phyloP scores from a whole-genome alignment of 2,329 filamentous ascomycete genomes.

The Aureobasidium sp. region DNA sequence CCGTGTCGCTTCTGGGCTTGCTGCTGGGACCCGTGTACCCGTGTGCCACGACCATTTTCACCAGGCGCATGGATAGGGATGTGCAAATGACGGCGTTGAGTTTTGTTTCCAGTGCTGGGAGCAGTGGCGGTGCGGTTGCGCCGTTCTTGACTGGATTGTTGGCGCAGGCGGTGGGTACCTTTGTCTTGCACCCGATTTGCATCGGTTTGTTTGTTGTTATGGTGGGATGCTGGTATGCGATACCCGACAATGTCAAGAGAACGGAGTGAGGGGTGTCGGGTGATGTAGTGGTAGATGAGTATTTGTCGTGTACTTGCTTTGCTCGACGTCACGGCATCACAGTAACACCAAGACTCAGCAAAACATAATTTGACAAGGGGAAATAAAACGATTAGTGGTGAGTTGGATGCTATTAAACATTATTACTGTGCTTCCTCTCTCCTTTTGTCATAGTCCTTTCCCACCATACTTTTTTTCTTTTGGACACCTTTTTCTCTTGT shows the following conservation, averaged over 20 bases:
- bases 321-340: too few species aligned
- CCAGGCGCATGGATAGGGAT: slow-evolving; percentile 50
- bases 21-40: slow-evolving; percentile 75
- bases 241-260: slow-evolving; percentile 54
- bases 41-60: slow-evolving; percentile 59
- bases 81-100: slow-evolving; percentile 59
- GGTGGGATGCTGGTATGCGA: slow-evolving; percentile 56
- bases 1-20: slow-evolving; percentile 57
- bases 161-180: slow-evolving; percentile 56
- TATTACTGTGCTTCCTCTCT: neutral
- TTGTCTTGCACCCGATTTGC: slow-evolving; percentile 59
- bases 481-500: too few species aligned
- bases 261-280: slow-evolving; percentile 39
- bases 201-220: slow-evolving; percentile 60
- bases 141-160: slow-evolving; percentile 60
- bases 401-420: neutral
- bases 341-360: too few species aligned
- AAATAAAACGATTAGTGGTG: neutral
- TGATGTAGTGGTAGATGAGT: too few species aligned
- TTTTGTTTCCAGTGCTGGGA: slow-evolving; percentile 63
- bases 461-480: too few species aligned
- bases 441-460: too few species aligned
- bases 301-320: too few species aligned
- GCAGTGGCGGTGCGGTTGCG: slow-evolving; percentile 59
- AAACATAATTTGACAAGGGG: too few species aligned